phyloP scores from a whole-genome alignment of 257 asterid genomes.

The Pogostemon cablin region DNA sequence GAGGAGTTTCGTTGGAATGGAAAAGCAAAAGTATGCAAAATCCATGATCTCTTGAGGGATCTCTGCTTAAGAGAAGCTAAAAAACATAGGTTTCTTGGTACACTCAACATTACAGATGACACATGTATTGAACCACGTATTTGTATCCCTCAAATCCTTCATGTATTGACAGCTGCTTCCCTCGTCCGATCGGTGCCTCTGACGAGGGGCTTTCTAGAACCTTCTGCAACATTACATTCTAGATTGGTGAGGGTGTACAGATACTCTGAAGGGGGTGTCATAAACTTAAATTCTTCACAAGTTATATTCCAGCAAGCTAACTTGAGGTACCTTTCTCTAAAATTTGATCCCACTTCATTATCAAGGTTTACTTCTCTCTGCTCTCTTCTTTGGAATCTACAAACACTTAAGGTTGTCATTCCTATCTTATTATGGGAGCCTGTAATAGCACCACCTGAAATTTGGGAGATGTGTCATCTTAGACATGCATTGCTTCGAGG shows the following conservation, averaged over 20 bases:
- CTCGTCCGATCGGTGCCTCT: not conserved
- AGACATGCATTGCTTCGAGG: not conserved
- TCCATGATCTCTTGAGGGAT: constrained; percentile 24
- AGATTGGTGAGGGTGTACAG: not conserved
- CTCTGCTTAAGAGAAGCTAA: constrained; percentile 15
- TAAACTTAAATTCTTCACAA: not conserved
- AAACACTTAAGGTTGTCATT: not conserved
- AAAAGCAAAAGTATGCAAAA: not conserved
- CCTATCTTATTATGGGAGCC: not conserved
- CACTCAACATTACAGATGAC: not conserved
- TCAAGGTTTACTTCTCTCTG: not conserved
- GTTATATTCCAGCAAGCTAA: not conserved
- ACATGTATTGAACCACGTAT: constrained; percentile 3
- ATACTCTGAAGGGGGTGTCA: too few species aligned
- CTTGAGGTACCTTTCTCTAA: not conserved
- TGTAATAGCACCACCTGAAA: not conserved
- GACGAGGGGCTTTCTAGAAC: not conserved
- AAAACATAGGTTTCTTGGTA: not conserved
- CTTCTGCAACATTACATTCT: not conserved
- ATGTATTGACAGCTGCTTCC: not conserved
- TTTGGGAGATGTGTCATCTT: constrained; percentile 24
- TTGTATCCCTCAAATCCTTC: not conserved
- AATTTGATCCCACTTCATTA: not conserved
- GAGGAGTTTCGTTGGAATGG: not conserved
- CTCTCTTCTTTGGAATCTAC: not conserved